Conservation (phyloP, 140 eudicot genomes). For the Erigeron philadelphicus region DNA sequence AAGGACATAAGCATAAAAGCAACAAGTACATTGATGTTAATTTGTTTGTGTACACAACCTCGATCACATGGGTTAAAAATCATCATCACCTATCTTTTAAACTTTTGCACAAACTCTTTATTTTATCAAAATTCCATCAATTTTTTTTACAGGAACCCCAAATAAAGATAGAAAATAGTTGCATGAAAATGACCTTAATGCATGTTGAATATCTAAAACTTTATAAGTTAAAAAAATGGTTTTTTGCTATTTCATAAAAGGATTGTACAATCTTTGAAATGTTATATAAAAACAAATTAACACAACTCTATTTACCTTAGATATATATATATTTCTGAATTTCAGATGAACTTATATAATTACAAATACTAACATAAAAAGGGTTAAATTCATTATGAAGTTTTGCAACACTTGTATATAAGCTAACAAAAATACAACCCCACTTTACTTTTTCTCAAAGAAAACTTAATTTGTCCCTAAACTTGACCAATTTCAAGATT, state of each 20-base stretch:
- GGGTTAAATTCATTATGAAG: constrained; percentile 4
- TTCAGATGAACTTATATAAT: constrained; percentile 13
- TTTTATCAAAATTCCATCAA: not conserved
- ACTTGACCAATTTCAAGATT: constrained; percentile 8
- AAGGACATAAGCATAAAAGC: constrained; percentile 35
- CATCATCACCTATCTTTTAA: not conserved
- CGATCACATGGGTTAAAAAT: constrained; percentile 14
- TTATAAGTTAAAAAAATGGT: no score
- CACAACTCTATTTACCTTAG: not conserved
- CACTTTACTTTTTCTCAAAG: not conserved
- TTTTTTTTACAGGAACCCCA: constrained; percentile 10
- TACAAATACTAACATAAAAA: not conserved
- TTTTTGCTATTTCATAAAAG: no score
- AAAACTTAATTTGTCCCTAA: not conserved
- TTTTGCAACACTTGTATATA: not conserved
- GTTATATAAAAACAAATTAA: not conserved
- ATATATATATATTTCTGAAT: not conserved
- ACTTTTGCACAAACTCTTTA: not conserved
- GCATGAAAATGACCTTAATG: not conserved
- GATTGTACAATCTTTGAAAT: no score
- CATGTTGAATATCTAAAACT: not conserved
- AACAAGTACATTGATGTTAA: constrained; percentile 31
- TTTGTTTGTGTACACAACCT: constrained; percentile 34
- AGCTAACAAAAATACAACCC: not conserved
- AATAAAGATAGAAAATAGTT: constrained; percentile 9